A percentile compares a stretch with the other conserved stretches of the same genome.
Conservation (phyloP, 2,329 filamentous ascomycete species). For the Truncatella angustata region DNA sequence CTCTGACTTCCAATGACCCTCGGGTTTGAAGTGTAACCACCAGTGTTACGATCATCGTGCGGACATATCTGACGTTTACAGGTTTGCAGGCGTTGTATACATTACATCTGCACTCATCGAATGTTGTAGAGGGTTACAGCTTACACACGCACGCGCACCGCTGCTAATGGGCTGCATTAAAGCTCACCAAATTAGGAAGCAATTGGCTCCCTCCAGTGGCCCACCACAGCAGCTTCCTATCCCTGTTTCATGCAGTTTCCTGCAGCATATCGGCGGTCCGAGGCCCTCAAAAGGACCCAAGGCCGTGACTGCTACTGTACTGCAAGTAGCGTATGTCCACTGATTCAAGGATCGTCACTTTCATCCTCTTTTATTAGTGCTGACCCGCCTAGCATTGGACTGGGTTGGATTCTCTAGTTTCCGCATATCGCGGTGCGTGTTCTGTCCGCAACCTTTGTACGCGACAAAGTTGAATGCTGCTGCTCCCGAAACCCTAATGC, state of each 20-base stretch:
- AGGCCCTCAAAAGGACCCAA: too few species aligned
- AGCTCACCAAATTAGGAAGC: not conserved
- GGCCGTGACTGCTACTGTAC: not conserved
- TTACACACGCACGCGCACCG: not conserved
- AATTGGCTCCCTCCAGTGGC: not conserved
- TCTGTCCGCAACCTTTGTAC: conserved; percentile 1
- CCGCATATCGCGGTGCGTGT: conserved; percentile 3
- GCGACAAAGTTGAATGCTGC: not conserved
- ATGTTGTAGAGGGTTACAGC: too few species aligned
- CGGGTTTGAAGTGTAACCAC: too few species aligned
- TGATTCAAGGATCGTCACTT: not conserved
- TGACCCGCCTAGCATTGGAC: not conserved
- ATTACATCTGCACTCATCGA: too few species aligned
- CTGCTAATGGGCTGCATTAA: not conserved
- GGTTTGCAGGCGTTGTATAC: too few species aligned
- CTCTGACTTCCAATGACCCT: too few species aligned
- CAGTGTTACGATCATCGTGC: too few species aligned
- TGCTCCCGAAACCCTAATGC: conserved; percentile 2
- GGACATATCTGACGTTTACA: too few species aligned
- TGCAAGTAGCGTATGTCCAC: conserved; percentile 3
- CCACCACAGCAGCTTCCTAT: not conserved
- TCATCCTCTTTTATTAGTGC: conserved; percentile 1
- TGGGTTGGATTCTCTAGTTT: conserved; percentile 4
- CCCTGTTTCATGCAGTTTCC: not conserved
- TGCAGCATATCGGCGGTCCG: not conserved